phyloP scores from a whole-genome alignment of 805 yeast species.

The Candida chauliodis region DNA sequence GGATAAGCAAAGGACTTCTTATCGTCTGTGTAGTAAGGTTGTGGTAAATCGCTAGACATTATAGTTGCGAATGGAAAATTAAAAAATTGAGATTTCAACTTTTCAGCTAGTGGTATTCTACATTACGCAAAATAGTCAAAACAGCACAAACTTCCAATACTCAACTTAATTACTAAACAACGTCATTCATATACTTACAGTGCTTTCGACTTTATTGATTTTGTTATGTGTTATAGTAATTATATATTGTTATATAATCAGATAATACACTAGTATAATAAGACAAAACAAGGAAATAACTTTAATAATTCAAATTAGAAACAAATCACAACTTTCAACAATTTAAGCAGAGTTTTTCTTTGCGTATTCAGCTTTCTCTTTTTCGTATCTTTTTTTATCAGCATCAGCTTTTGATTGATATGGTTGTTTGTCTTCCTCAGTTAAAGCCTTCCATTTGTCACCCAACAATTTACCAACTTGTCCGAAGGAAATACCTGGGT shows the following conservation, averaged over 20 bases:
- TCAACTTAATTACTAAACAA: no score
- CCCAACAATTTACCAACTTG: slow-evolving; percentile 95
- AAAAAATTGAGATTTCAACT: neutral
- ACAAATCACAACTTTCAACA: slow-evolving; percentile 1
- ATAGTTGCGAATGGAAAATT: neutral
- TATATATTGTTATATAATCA: no score
- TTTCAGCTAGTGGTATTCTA: no score
- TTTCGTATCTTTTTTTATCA: slow-evolving; percentile 97
- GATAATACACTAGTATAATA: no score
- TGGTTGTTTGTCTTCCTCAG: slow-evolving; percentile 78
- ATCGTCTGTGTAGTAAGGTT: slow-evolving; percentile 62
- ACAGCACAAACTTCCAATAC: neutral
- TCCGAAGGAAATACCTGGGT: slow-evolving; percentile 94
- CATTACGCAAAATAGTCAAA: no score
- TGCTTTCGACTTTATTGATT: no score
- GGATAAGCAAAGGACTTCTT: slow-evolving; percentile 74
- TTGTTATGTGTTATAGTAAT: no score
- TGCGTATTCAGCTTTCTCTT: slow-evolving; percentile 85
- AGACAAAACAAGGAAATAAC: neutral
- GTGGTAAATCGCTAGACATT: slow-evolving; percentile 29
- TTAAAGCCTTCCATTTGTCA: slow-evolving; percentile 92
- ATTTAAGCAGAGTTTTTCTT: slow-evolving; percentile 22
- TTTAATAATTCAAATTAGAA: slow-evolving; percentile 5
- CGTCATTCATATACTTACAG: no score
- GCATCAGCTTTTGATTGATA: slow-evolving; percentile 91